Evolutionary conservation across 768 basidiomycete species (phyloP).

Genomic region (Lanmaoa rubissima): DNA sequence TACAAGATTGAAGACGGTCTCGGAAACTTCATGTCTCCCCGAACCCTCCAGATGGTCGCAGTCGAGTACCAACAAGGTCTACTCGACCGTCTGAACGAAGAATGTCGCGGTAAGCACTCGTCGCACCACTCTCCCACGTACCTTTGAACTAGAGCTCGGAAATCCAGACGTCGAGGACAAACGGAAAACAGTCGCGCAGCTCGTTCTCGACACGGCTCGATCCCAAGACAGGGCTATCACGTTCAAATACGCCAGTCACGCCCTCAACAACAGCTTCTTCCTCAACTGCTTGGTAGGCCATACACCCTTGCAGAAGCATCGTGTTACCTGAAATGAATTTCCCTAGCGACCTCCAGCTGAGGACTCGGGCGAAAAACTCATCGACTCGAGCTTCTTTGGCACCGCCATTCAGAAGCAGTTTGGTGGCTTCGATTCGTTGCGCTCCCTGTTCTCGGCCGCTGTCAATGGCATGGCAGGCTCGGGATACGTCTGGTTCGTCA

Average conservation of each 20-base stretch:
- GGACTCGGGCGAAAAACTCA: slow-evolving; percentile 17
- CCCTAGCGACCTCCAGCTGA: slow-evolving; percentile 35
- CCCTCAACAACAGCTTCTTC: slow-evolving; percentile 96
- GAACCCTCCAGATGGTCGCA: slow-evolving; percentile 67
- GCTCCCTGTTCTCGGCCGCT: slow-evolving; percentile 73
- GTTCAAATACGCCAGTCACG: slow-evolving; percentile 90
- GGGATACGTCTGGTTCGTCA: slow-evolving; percentile 89
- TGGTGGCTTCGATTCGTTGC: slow-evolving; percentile 64
- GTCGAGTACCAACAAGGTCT: slow-evolving; percentile 87
- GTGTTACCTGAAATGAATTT: neutral
- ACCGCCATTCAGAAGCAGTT: slow-evolving; percentile 41
- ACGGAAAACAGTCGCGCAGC: slow-evolving; percentile 61
- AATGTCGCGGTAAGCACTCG: slow-evolving; percentile 60
- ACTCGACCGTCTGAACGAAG: slow-evolving; percentile 71
- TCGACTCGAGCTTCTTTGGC: slow-evolving; percentile 18
- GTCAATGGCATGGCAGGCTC: slow-evolving; percentile 74
- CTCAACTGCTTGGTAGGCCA: slow-evolving; percentile 75
- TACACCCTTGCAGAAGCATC: too few relatives aligned
- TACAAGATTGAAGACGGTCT: slow-evolving; percentile 72
- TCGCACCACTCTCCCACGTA: neutral
- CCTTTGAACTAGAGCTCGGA: neutral
- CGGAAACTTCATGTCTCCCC: slow-evolving; percentile 73
- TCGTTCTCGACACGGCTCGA: slow-evolving; percentile 64
- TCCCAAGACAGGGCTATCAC: slow-evolving; percentile 59
- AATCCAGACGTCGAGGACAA: slow-evolving; percentile 53